A percentile compares a stretch with the other conserved stretches of the same genome.
phyloP scores from a whole-genome alignment of 306 rosid genomes.

The Psophocarpus tetragonolobus region DNA sequence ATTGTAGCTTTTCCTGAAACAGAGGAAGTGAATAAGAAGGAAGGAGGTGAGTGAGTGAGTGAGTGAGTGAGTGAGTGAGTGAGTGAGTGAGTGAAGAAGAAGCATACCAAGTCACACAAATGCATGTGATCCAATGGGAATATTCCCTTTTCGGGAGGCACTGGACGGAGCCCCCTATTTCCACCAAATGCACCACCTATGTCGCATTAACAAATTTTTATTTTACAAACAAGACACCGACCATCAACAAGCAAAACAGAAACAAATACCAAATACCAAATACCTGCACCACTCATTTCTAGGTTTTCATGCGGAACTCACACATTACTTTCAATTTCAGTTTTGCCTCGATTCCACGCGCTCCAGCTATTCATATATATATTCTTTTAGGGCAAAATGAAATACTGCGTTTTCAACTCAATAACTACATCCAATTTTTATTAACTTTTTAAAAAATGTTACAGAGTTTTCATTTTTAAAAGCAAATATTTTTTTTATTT shows the following conservation, averaged over 20 bases:
- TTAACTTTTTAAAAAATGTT: background rate
- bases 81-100: background rate
- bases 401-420: background rate
- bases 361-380: too few relatives aligned
- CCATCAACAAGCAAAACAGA: background rate
- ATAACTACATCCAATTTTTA: background rate
- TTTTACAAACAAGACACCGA: background rate
- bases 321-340: background rate
- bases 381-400: too few relatives aligned
- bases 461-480: background rate
- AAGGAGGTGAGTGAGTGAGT: too few relatives aligned
- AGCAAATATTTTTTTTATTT: background rate
- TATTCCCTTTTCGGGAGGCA: slow-evolving; percentile 96
- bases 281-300: slow-evolving; percentile 16
- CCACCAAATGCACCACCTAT: slow-evolving; percentile 98
- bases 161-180: slow-evolving; percentile 83
- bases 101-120: slow-evolving; percentile 81
- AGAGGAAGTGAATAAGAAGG: background rate
- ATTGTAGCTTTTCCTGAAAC: slow-evolving; percentile 87
- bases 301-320: background rate
- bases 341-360: too few relatives aligned
- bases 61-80: background rate
- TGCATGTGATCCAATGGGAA: slow-evolving; percentile 96
- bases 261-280: slow-evolving; percentile 4
- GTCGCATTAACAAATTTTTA: background rate